Evolutionary conservation across 768 basidiomycete genomes (phyloP), one percentile per base, ranked within the genome.

Genomic region (Suillus spraguei): DNA sequence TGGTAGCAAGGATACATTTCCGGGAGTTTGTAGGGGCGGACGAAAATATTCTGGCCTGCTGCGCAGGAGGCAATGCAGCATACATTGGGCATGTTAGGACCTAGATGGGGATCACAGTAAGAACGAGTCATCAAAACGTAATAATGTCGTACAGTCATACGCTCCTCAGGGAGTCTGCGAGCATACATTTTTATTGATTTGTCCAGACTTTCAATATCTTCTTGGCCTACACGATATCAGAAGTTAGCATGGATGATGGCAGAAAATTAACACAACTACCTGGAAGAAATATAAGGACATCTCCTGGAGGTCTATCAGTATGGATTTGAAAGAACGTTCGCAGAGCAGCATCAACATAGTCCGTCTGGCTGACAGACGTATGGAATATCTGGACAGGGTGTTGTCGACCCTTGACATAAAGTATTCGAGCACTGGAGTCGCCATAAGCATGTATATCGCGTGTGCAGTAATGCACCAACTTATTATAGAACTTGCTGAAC

Each of bases 241-340:
- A 49, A 22, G n/a, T n/a, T 52, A 35, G 59, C 11, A 28, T 22
- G 38, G 1, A 47, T 46, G 38, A 36, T 33, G 3, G 20, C n/a
- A 7, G 4, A 4, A n/a, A 17, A 56, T 10, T 24, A 33, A 61
- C 20, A 60, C 59, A 36, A 65, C 39, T 60, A 89, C 91, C 94
- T 67, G 96, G 95, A 49, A 99, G 83, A 78, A 99, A 99, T 65
- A 99, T 89, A 32, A 99, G 82, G 17, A 99, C 88, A 71, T 97
- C 95, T 10, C 97, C 97, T 17, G 85, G 82, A 3, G 89, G 87
- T 66, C 86, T 85, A 66, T 90, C 87, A 22, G 84, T 81, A 71
- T 98, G 97, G 64, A 99, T 91, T 74, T 97, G 93, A 77, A 96
- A 97, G 76, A 98, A 94, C 2, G 94, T 94, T 64, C 94, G 89